Conservation (phyloP, 345 rosid genomes). For the Anacardium occidentale region DNA sequence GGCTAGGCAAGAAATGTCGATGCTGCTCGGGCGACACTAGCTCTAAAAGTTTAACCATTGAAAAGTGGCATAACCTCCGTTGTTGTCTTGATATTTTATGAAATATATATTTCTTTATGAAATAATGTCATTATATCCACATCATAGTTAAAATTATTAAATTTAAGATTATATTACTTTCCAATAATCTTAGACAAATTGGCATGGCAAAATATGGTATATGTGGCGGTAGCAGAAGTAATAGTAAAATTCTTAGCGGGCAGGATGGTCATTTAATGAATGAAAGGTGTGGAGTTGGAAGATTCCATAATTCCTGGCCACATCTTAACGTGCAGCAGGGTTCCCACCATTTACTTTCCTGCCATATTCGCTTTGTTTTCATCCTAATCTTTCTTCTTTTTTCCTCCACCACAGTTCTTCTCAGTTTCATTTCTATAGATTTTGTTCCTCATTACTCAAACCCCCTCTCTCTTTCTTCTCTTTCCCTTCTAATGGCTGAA, state of each 20-base stretch:
- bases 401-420: slow-evolving; percentile 24
- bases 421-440: background rate
- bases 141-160: no score
- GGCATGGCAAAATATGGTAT: no score
- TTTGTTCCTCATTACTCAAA: background rate
- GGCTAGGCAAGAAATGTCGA: background rate
- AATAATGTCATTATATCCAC: no score
- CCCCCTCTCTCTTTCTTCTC: slow-evolving; percentile 9
- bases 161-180: no score
- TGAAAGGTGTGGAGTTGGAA: slow-evolving; percentile 7
- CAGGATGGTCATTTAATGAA: background rate
- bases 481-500: slow-evolving; percentile 27
- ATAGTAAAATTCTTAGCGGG: background rate
- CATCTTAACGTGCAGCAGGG: background rate
- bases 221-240: no score
- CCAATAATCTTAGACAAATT: no score
- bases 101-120: no score
- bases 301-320: background rate
- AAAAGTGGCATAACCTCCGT: no score
- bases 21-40: background rate
- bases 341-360: background rate
- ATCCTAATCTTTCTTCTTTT: slow-evolving; percentile 12
- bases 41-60: background rate
- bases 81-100: no score
- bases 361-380: slow-evolving; percentile 12